These are phyloP conservation scores for Amorphotheca resinae DNA, from an alignment of 495 filamentous ascomycete genomes.

Conservation along the genomic window DNA sequence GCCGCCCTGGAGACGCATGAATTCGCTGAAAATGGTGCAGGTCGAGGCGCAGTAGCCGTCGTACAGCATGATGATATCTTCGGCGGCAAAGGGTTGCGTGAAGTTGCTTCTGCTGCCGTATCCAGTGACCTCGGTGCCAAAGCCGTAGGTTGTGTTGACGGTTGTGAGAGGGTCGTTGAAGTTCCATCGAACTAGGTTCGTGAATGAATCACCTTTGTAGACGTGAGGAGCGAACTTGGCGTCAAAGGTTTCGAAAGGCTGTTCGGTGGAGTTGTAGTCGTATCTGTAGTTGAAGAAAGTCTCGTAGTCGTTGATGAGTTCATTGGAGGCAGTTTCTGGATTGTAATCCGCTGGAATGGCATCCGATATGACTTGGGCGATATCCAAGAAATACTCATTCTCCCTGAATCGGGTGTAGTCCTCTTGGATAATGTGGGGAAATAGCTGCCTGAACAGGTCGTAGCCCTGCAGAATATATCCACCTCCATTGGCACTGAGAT, in stretches of 20 bases:
- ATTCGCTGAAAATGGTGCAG: constrained; percentile 46
- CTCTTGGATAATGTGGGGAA: constrained; percentile 24
- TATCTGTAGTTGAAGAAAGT: constrained; percentile 16
- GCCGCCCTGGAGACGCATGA: constrained; percentile 40
- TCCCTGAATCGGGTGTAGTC: constrained; percentile 18
- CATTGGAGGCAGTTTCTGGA: constrained; percentile 2
- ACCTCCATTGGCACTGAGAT: constrained; percentile 27
- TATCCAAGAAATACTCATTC: constrained; percentile 14
- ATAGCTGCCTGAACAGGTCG: constrained; percentile 27
- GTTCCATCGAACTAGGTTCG: constrained; percentile 14
- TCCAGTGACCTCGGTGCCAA: constrained; percentile 28
- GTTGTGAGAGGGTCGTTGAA: constrained; percentile 17
- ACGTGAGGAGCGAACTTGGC: constrained; percentile 15
- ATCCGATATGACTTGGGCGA: constrained; percentile 9
- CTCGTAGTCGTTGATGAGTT: constrained; percentile 3
- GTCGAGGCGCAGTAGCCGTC: constrained; percentile 56
- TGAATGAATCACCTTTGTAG: constrained; percentile 10
- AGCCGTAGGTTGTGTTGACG: constrained; percentile 9
- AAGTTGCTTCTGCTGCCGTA: constrained; percentile 29
- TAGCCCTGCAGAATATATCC: constrained; percentile 27
- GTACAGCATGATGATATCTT: constrained; percentile 32
- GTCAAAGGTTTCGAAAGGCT: constrained; percentile 12
- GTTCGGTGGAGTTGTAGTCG: constrained; percentile 14
- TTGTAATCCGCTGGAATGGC: constrained; percentile 9
- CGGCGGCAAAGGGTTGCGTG: constrained; percentile 29